Base-by-base conservation (phyloP, 2,329 filamentous ascomycete genomes). In the Neofusicoccum sp. region DNA sequence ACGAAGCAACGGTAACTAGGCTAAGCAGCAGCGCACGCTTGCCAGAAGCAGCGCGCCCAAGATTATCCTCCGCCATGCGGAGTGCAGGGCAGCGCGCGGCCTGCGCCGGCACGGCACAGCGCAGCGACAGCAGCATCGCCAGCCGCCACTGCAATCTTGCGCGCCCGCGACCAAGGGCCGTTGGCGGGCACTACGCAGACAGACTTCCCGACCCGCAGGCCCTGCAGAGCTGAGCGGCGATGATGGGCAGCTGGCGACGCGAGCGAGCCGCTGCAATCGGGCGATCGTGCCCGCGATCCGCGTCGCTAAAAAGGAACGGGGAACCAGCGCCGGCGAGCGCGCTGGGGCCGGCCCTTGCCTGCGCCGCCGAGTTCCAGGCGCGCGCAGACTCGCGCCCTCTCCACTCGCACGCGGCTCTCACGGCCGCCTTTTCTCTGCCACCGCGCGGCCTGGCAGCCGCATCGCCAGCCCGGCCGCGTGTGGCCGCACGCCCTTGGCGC, bases 111-210 rank as follows among this genome's bases (percentile, higher is more conserved):
- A 41, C 14, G 22, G 54, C 41, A 36, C 16, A 58, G 34, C n/a
- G n/a, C 41, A 43, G 41, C 41, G 41, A 4, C 41, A 36, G 33
- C 33, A 16, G n/a, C 16, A 7, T n/a, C 29, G 36, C 16, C 12
- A 34, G 54, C 41, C 29, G 43, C 54, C 41, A 36, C 31, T 45
- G 39, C 54, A 58, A 45, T 58, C 54, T 58, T 41, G 36, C 36
- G 2, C 50, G 7, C n/a, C 31, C 28, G 9, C 12, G 44, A n/a
- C 44, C 31, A 29, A 31, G 36, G 39, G 29, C 54, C 54, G 54
- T 58, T 58, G 31, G 54, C 54, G 39, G 54, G 14, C 54, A 43
- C 54, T 58, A 58, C 54, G 28, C 54, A 58, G 54, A 45, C 29
- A 34, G 54, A 16, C 50, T 41, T 56, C 22, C 54, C 54, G 52